Base-by-base conservation (phyloP, 805 yeast genomes). In the Candida oleophila region DNA sequence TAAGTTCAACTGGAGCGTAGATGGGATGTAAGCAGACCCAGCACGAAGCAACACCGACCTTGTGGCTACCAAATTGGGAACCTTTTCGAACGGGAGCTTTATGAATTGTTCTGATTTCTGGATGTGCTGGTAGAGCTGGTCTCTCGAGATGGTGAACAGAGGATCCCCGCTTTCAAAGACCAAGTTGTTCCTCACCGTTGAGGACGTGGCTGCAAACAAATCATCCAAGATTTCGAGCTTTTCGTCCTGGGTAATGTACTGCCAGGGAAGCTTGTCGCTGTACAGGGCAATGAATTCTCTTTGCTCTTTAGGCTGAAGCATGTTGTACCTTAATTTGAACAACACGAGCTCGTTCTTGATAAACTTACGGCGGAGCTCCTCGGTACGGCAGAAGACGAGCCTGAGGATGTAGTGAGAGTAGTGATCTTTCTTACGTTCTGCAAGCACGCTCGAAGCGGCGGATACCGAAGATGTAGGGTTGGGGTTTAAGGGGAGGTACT, bases 321-420 rank as follows among this genome's bases (percentile, higher is more conserved):
- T 64, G 50, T 76, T 76, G 62, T 79, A 92, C 51, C 99, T 75
- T 41, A 90, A 69, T 57, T 78, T 82, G 68, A 94, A 90, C 36
- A 94, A 70, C 12, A 76, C 67, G 0, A 86, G 72, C 62, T 94
- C 99, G 28, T 90, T 82, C 54, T 81, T 78, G 28, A 88, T 72
- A 57, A 94, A 92, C 60, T 92, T 81, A 32, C 76, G 80, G 51
- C 97, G 78, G 42, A 91, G 74, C 49, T 92, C 98, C 42, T 87
- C 88, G 2, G 82, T 80, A 51, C 96, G 82, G 61, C 97, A 88
- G 62, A 94, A 94, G 40, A 96, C 96, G 35, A 94, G 73, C 46
- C 97, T 75, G 52, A 94, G 68, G 32, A 92, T 91, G 61, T 72
- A 94, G 67, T 94, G 99, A 4, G 96, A 87, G 62, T 88, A 89